Base-by-base conservation (phyloP, 306 rosid species). In the Castanopsis chinensis region DNA sequence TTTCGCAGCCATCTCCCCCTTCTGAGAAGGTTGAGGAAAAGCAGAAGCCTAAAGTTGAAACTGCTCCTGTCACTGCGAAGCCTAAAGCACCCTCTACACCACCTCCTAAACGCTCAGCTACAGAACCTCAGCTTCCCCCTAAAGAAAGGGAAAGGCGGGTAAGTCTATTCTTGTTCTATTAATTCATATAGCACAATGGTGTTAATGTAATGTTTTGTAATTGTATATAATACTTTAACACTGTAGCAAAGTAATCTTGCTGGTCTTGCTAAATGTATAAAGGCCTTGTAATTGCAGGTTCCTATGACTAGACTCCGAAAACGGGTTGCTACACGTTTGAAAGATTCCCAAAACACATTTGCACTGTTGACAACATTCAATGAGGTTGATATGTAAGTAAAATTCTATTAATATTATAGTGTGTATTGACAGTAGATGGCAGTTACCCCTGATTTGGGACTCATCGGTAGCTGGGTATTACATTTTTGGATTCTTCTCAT, bases 341-440 rank as follows among this genome's bases (percentile, higher is more conserved):
- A 92, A 71, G 97, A 92, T 84, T 89, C 97, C 69, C 97, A 92
- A 71, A 92, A 92, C 88, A 92, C 96, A 55, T 92, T 85, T 71
- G 97, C 97, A 45, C 72, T 92, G 97, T 86, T 92, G 83, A 86
- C 97, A 10, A 92, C 97, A 72, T 89, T 92, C 87, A 90, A 92
- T 85, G 97, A 92, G 89, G 92, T 92, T 77, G 95, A 92, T 84
- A 92, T 90, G 93, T 90, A 81, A 83, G 93, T 89, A 79, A 37
- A 12, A 13, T 68, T 59, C 23, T 58, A 60, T 70, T 28, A 18
- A 27, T 64, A 60, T 70, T 28, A 18, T 27, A 43, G 32, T 71
- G 61, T 75, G 32, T 78, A 37, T 28, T 58, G 59, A 55, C 56
- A 74, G 56, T 55, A 27, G 45, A 60, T 51, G 74, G 57, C 33